phyloP scores from a whole-genome alignment of 176 grass and related monocot genomes.

The Carex littledalei region DNA sequence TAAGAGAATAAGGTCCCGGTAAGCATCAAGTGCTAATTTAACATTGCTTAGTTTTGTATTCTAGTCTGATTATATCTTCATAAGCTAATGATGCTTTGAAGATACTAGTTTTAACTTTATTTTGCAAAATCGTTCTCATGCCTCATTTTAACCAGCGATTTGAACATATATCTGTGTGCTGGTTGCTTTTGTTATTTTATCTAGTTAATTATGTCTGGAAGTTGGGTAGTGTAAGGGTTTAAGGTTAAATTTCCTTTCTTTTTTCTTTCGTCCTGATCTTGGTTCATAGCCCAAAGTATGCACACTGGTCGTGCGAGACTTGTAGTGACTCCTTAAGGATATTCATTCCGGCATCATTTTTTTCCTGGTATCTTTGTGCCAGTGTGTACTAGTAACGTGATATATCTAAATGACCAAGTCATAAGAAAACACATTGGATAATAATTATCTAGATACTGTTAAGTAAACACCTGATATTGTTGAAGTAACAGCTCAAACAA shows the following conservation, averaged over 20 bases:
- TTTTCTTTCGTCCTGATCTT: not conserved
- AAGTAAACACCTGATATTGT: not conserved
- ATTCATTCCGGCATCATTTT: too few relatives aligned
- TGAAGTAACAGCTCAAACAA: not conserved
- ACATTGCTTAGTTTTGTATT: not conserved
- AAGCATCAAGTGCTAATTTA: slow-evolving; percentile 12
- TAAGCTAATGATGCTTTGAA: not conserved
- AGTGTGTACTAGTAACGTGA: not conserved
- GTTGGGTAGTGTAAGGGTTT: not conserved
- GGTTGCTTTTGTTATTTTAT: not conserved
- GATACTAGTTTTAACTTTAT: not conserved
- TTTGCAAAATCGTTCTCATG: not conserved
- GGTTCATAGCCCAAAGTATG: not conserved
- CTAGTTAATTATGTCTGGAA: not conserved
- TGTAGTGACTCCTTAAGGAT: too few relatives aligned
- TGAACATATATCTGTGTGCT: not conserved
- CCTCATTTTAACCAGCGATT: not conserved
- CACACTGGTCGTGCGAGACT: not conserved
- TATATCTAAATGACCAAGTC: not conserved
- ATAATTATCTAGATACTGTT: not conserved
- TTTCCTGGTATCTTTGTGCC: too few relatives aligned
- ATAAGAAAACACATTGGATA: not conserved
- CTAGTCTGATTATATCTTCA: not conserved
- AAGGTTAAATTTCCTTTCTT: not conserved
- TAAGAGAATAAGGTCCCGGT: slow-evolving; percentile 16